These are phyloP conservation scores for Arctium minus DNA, from an alignment of 129 eudicot species.

Conservation along the genomic window DNA sequence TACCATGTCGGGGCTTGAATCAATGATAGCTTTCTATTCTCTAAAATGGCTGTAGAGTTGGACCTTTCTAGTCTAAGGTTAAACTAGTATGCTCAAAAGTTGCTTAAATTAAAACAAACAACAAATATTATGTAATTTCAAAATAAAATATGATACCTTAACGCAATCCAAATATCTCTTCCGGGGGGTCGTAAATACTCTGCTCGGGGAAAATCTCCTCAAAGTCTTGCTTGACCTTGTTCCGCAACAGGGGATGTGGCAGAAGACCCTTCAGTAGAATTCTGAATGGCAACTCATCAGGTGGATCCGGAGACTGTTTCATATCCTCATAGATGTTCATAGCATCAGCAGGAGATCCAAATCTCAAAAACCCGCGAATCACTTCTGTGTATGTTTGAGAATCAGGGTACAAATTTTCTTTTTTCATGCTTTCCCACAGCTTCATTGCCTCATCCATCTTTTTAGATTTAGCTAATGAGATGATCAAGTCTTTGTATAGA, in stretches of 20 bases:
- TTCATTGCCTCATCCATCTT: slow-evolving; percentile 89
- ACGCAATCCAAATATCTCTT: slow-evolving; percentile 87
- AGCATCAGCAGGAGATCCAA: slow-evolving; percentile 91
- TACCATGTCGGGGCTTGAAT: not conserved
- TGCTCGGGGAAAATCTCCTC: slow-evolving; percentile 90
- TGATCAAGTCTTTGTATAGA: slow-evolving; percentile 79
- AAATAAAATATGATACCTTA: slow-evolving; percentile 40
- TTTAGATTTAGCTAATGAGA: slow-evolving; percentile 67
- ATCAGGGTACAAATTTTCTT: slow-evolving; percentile 77
- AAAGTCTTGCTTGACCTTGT: slow-evolving; percentile 89
- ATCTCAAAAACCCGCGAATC: slow-evolving; percentile 78
- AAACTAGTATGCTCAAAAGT: not conserved
- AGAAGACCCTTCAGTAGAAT: slow-evolving; percentile 80
- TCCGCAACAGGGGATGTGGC: slow-evolving; percentile 90
- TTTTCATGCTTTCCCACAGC: slow-evolving; percentile 85
- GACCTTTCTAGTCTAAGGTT: not conserved
- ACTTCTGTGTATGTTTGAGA: slow-evolving; percentile 86
- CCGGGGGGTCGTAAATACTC: slow-evolving; percentile 83
- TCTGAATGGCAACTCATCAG: slow-evolving; percentile 82
- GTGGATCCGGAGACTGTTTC: slow-evolving; percentile 92
- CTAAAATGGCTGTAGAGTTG: not conserved
- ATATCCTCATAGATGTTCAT: slow-evolving; percentile 94
- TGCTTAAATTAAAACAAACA: not conserved
- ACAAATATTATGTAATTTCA: not conserved
- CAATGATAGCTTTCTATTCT: not conserved